A percentile compares a stretch with the other conserved stretches of the same genome.
Conservation (phyloP, 768 basidiomycete genomes). For the Suillus sp. region DNA sequence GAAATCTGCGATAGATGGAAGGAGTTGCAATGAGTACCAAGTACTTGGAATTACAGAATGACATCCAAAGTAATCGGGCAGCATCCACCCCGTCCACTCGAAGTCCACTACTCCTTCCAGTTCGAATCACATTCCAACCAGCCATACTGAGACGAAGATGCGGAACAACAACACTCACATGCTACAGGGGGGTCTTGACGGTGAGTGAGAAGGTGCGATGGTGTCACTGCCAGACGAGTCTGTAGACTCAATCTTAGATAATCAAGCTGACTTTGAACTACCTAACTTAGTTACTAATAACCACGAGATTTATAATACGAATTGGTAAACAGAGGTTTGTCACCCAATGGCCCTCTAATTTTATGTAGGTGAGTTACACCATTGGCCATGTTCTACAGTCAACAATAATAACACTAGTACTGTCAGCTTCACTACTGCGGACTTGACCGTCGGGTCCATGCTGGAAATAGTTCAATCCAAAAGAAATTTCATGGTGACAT, state of each 20-base stretch:
- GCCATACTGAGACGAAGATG: neutral
- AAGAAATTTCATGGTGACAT: neutral
- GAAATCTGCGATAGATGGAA: slow-evolving; percentile 5
- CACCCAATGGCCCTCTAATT: neutral
- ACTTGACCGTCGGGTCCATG: neutral
- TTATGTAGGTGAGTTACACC: neutral
- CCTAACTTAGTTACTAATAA: neutral
- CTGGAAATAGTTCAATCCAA: neutral
- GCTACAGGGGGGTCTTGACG: slow-evolving; percentile 1
- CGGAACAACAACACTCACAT: neutral
- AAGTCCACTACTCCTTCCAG: neutral
- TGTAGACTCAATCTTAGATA: neutral
- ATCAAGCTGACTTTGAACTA: slow-evolving; percentile 8
- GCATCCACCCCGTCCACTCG: slow-evolving; percentile 7
- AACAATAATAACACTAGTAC: neutral
- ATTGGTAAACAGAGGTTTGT: slow-evolving; percentile 1
- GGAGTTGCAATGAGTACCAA: neutral
- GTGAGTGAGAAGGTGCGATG: neutral
- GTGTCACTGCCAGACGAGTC: neutral
- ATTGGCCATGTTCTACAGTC: neutral
- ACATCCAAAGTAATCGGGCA: slow-evolving; percentile 1
- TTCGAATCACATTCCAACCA: neutral
- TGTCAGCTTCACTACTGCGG: neutral
- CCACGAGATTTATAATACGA: neutral
- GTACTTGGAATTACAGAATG: neutral